Base-by-base conservation (phyloP, 148 eudicot species). In the Polygonum aviculare region DNA sequence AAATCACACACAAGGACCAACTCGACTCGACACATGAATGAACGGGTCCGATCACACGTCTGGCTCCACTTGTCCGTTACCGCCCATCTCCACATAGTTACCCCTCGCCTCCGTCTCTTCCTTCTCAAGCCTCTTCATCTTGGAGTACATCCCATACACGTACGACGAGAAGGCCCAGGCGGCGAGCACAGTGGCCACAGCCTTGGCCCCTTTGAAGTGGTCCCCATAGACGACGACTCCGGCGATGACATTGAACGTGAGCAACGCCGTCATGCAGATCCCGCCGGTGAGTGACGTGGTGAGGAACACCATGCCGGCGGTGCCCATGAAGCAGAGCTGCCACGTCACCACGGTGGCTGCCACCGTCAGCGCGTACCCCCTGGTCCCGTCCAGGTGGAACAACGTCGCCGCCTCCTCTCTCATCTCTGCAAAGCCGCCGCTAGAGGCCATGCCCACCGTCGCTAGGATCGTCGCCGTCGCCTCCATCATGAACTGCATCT, bases 241-340 rank as follows among this genome's bases (percentile, higher is more conserved):
- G 0, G 84, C 81, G 2, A 90, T 0, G 8, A 92, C 97, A 35
- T 90, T 92, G 52, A 86, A 55, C 0, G 82, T 91, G 51, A 90
- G 71, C 10, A 92, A 72, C 48, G 93, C 91, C 73, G 89, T 85
- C 91, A 86, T 91, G 81, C 92, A 87, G 14, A 91, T 86, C 39
- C 92, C 96, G 0, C 93, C 87, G 0, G 95, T 92, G 69, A 92
- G 63, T 39, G 93, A 87, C 50, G 93, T 81, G 31, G 97, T 92
- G 38, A 90, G 35, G 76, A 86, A 92, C 78, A 92, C 95, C 93
- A 92, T 87, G 65, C 97, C 97, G 0, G 97, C 95, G 22, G 97
- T 92, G 9, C 97, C 97, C 95, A 92, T 77, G 79, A 92, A 92
- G 63, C 91, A 86, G n/a, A 87, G 55, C 72, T 92, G 97, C 97